phyloP scores from a whole-genome alignment of 2,329 filamentous ascomycete genomes.

The Fusarium tupiense region DNA sequence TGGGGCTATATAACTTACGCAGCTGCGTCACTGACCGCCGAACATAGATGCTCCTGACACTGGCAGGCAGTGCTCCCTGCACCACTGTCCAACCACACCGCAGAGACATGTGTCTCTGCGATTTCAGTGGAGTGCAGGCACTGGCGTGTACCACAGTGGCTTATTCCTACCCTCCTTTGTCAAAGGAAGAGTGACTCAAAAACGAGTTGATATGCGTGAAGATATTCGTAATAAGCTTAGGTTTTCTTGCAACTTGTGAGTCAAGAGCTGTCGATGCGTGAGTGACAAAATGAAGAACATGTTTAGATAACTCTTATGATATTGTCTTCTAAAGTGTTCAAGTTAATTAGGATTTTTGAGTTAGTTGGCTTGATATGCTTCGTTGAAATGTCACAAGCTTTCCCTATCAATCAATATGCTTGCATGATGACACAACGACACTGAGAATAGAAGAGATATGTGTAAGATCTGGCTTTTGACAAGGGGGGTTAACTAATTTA shows the following conservation, averaged over 20 bases:
- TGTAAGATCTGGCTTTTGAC: fast-evolving
- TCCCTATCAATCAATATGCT: no score
- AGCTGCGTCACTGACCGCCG: background rate
- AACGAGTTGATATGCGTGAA: fast-evolving
- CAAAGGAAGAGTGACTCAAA: fast-evolving
- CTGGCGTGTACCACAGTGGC: background rate
- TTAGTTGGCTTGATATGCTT: no score
- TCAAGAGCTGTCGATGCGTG: fast-evolving
- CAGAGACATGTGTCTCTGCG: background rate
- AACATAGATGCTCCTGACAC: background rate
- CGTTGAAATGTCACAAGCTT: no score
- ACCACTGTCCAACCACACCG: no score
- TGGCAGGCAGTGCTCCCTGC: no score
- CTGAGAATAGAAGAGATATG: fast-evolving
- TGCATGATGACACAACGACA: fast-evolving
- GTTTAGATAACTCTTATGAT: fast-evolving
- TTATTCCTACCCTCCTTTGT: background rate
- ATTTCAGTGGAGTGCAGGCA: no score
- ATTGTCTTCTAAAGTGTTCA: no score
- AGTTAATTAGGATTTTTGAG: no score
- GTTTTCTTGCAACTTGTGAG: background rate
- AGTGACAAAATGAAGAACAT: fast-evolving
- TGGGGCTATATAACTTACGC: background rate
- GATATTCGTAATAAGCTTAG: background rate
- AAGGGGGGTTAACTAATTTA: no score